These are phyloP conservation scores for Alternaria sp. DNA, from an alignment of 2,329 filamentous ascomycete genomes.

Conservation along the genomic window DNA sequence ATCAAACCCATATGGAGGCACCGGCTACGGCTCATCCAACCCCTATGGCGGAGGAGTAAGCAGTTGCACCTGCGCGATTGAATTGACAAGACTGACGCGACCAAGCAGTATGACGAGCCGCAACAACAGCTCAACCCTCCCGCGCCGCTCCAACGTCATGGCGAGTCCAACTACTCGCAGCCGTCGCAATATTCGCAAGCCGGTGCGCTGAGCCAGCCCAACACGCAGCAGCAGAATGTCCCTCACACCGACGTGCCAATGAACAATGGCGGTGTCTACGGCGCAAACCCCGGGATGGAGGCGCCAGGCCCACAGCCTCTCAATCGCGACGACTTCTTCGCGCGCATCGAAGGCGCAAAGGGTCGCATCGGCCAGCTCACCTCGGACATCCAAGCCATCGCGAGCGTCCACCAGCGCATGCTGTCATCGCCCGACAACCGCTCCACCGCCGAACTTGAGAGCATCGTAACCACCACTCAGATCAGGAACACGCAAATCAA, in stretches of 20 bases:
- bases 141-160: slow-evolving; percentile 44
- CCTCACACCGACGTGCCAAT: slow-evolving; percentile 28
- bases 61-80: slow-evolving; percentile 13
- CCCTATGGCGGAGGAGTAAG: slow-evolving; percentile 43
- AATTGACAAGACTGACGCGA: slow-evolving; percentile 18
- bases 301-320: slow-evolving; percentile 61
- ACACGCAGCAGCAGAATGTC: slow-evolving; percentile 32
- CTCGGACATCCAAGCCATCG: slow-evolving; percentile 72
- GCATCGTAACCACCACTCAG: slow-evolving; percentile 73
- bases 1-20: slow-evolving; percentile 52
- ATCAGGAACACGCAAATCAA: slow-evolving; percentile 68
- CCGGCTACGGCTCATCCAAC: slow-evolving; percentile 41
- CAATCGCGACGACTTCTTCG: slow-evolving; percentile 72
- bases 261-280: slow-evolving; percentile 14
- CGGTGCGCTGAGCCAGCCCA: slow-evolving; percentile 25
- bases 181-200: slow-evolving; percentile 47
- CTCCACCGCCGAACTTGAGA: slow-evolving; percentile 67
- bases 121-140: slow-evolving; percentile 34
- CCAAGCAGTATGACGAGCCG: slow-evolving; percentile 32
- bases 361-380: slow-evolving; percentile 72
- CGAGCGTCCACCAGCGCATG: slow-evolving; percentile 74
- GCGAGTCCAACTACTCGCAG: slow-evolving; percentile 51
- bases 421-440: slow-evolving; percentile 69
- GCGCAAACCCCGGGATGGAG: slow-evolving; percentile 55
- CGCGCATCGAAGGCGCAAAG: slow-evolving; percentile 71